These are phyloP conservation scores for Camillea tinctor DNA, from an alignment of 2,329 filamentous ascomycete species.

Conservation along the genomic window DNA sequence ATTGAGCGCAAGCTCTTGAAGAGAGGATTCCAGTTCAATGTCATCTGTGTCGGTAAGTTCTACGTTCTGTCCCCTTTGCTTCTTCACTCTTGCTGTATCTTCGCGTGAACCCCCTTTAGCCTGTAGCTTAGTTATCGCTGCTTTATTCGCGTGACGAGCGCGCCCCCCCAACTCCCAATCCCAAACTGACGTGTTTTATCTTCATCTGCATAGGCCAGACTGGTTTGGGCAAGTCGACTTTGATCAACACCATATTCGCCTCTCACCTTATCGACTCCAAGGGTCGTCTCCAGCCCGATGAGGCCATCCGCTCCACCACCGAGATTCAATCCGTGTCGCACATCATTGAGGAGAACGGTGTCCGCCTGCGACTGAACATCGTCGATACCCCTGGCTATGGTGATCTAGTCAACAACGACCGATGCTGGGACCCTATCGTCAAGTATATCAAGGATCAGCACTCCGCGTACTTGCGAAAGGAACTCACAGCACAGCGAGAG, in stretches of 20 bases:
- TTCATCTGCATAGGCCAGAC: slow-evolving; percentile 72
- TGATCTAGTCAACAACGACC: slow-evolving; percentile 98
- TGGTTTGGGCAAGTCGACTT: slow-evolving; percentile 94
- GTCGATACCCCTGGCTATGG: slow-evolving; percentile 98
- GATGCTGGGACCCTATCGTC: slow-evolving; percentile 99
- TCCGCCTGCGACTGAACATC: slow-evolving; percentile 95
- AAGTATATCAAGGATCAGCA: slow-evolving; percentile 99
- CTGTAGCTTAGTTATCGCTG: slow-evolving; percentile 3
- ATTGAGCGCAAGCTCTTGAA: slow-evolving; percentile 99
- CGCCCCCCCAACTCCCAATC: neutral
- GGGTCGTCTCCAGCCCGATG: slow-evolving; percentile 87
- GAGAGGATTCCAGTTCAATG: slow-evolving; percentile 99
- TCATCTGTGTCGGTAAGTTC: slow-evolving; percentile 94
- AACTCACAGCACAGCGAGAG: slow-evolving; percentile 97
- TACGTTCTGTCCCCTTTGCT: slow-evolving; percentile 3
- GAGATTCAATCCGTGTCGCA: slow-evolving; percentile 98
- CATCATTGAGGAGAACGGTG: slow-evolving; percentile 99
- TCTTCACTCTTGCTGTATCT: no score
- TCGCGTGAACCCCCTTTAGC: no score
- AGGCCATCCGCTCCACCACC: slow-evolving; percentile 91
- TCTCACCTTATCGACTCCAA: slow-evolving; percentile 99
- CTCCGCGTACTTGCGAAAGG: slow-evolving; percentile 97
- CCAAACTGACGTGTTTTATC: slow-evolving; percentile 33
- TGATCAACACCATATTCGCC: slow-evolving; percentile 99
- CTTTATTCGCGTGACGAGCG: slow-evolving; percentile 1